phyloP scores from a whole-genome alignment of 2,329 filamentous ascomycete species.

The Didymella pomorum region DNA sequence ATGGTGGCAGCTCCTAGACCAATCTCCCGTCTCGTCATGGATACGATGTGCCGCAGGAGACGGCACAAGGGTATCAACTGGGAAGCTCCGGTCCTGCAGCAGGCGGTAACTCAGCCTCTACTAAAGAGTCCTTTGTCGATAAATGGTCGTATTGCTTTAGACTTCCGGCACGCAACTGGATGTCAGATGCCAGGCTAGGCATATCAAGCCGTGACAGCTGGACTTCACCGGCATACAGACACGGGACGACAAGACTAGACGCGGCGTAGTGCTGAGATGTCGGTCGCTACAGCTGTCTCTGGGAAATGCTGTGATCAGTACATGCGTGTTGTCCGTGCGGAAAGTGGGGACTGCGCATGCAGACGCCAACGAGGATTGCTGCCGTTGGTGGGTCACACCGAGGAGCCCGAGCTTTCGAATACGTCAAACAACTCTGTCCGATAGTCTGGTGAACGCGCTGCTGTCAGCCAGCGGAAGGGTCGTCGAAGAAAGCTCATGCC shows the following conservation, averaged over 20 bases:
- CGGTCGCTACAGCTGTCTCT: conserved; percentile 27
- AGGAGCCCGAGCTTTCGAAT: conserved; percentile 23
- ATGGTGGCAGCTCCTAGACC: conserved; percentile 23
- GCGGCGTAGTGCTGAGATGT: conserved; percentile 26
- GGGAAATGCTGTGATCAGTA: conserved; percentile 25
- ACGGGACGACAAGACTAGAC: conserved; percentile 23
- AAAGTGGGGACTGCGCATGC: conserved; percentile 27
- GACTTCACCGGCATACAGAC: conserved; percentile 14
- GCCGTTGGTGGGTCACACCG: conserved; percentile 21
- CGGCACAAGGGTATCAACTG: conserved; percentile 9
- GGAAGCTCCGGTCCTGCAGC: background rate
- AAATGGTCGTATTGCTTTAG: conserved; percentile 5
- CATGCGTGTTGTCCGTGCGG: conserved; percentile 25
- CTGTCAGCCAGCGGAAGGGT: conserved; percentile 21
- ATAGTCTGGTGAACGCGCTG: conserved; percentile 16
- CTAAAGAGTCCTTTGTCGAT: conserved; percentile 3
- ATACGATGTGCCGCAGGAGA: conserved; percentile 16
- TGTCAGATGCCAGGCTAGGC: conserved; percentile 16
- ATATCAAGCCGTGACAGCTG: conserved; percentile 10
- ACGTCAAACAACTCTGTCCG: conserved; percentile 20
- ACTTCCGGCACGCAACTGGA: conserved; percentile 2
- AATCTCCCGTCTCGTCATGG: conserved; percentile 27
- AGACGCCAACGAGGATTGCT: conserved; percentile 16
- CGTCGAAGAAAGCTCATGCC: conserved; percentile 31
- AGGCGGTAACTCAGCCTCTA: conserved; percentile 1